Conservation (phyloP, 2,329 filamentous ascomycete genomes). For the Myriosclerotinia duriaeana region DNA sequence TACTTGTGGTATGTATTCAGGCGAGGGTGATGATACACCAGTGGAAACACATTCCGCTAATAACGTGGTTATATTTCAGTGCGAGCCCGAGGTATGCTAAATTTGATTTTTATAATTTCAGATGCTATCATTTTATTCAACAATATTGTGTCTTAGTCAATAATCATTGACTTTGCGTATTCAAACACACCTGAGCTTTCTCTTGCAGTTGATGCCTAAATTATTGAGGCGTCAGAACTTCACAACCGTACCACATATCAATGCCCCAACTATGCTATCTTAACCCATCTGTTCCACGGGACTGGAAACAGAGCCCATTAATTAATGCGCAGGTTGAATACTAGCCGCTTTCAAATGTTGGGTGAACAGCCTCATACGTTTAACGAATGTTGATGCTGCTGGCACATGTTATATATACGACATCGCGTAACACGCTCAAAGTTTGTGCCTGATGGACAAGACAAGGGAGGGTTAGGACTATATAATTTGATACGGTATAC, state of each 20-base stretch:
- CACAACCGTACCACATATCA: neutral
- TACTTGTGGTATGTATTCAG: neutral
- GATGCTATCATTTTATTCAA: neutral
- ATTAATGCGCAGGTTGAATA: no score
- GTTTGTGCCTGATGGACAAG: no score
- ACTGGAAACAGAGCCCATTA: no score
- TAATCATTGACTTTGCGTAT: no score
- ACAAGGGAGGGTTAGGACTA: no score
- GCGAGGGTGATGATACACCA: neutral
- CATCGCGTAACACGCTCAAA: no score
- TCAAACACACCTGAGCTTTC: neutral
- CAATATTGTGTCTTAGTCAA: no score
- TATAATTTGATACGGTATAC: neutral
- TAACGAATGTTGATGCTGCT: no score
- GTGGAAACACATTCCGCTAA: neutral
- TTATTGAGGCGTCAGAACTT: neutral
- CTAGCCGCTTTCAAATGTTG: no score
- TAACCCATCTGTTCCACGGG: neutral
- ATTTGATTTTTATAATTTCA: neutral
- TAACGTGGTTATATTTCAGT: neutral
- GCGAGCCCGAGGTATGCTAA: neutral
- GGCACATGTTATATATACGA: no score
- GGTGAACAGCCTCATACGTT: no score
- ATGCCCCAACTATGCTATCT: neutral
- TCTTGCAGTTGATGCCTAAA: neutral